A percentile compares a stretch with the other conserved stretches of the same genome.
Evolutionary conservation across 225 moss, liverwort and hornwort species (phyloP).

Genomic region (Physcomitrium patens): DNA sequence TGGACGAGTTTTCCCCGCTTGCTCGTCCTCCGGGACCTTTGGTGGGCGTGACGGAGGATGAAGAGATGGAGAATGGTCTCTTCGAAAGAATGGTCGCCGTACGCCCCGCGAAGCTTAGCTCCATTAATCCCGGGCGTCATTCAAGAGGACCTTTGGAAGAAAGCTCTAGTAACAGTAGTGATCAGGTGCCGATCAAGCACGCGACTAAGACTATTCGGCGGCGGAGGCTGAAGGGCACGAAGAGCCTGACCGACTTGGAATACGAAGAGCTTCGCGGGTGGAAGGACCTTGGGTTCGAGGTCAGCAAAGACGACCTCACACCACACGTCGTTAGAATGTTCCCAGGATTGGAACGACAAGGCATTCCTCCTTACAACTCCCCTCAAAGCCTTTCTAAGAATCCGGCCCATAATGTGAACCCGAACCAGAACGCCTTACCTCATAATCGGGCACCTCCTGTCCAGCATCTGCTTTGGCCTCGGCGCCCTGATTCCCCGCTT

Average conservation of each 20-base stretch:
- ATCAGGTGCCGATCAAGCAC: not conserved
- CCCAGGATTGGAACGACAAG: constrained; percentile 45
- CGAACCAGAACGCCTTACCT: constrained; percentile 15
- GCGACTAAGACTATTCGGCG: constrained; percentile 24
- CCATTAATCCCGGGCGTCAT: constrained; percentile 36
- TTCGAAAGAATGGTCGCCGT: constrained; percentile 52
- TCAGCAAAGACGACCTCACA: constrained; percentile 49
- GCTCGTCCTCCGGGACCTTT: constrained; percentile 35
- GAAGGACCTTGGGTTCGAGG: constrained; percentile 53
- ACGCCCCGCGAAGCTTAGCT: constrained; percentile 45
- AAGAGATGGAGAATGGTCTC: constrained; percentile 49
- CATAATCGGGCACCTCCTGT: constrained; percentile 29
- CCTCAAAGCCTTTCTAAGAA: not conserved
- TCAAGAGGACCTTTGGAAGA: constrained; percentile 35
- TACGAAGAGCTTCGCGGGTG: constrained; percentile 56
- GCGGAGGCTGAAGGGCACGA: constrained; percentile 54
- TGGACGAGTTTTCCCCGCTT: constrained; percentile 30
- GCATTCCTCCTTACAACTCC: constrained; percentile 44
- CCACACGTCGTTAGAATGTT: constrained; percentile 54
- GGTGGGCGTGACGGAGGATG: constrained; percentile 53
- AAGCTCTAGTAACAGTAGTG: constrained; percentile 3
- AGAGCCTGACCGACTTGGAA: constrained; percentile 60
- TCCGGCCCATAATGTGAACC: not conserved
- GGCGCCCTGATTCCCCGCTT: constrained; percentile 38
- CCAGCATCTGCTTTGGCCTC: constrained; percentile 46